A percentile compares a stretch with the other conserved stretches of the same genome.
These are phyloP conservation scores for Porphyrellus cyaneotinctus DNA, from an alignment of 768 basidiomycete species.

Conservation along the genomic window DNA sequence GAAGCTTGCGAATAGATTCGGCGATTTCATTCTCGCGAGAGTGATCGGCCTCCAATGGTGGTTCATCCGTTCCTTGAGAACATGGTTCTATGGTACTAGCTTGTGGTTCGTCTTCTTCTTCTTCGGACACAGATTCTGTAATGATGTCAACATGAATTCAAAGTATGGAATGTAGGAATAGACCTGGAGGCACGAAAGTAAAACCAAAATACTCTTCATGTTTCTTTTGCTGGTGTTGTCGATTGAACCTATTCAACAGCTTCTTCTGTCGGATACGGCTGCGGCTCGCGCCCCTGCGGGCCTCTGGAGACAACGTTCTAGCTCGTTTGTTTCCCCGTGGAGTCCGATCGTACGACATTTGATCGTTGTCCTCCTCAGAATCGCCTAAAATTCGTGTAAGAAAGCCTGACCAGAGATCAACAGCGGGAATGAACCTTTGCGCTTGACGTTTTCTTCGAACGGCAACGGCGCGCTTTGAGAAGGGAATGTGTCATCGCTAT, in stretches of 20 bases:
- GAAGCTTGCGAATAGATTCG: conserved; percentile 64
- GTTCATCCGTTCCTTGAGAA: not conserved
- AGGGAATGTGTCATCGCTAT: conserved; percentile 16
- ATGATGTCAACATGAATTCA: conserved; percentile 3
- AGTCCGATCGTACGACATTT: conserved; percentile 30
- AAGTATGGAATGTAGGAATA: not conserved
- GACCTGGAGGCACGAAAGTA: conserved; percentile 20
- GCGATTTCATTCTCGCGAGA: conserved; percentile 44
- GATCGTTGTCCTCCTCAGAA: conserved; percentile 26
- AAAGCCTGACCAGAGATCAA: not conserved
- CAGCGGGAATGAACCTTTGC: conserved; percentile 41
- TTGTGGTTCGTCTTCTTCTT: conserved; percentile 11
- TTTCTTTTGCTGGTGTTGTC: conserved; percentile 34
- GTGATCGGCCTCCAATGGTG: conserved; percentile 34
- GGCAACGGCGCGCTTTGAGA: conserved; percentile 19
- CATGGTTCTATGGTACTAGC: conserved; percentile 1
- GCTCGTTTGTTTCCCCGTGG: conserved; percentile 40
- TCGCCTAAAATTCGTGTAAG: conserved; percentile 10
- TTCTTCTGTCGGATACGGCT: conserved; percentile 38
- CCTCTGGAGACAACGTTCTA: conserved; percentile 46
- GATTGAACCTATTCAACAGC: conserved; percentile 39
- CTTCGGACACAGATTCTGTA: conserved; percentile 10
- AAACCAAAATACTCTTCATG: conserved; percentile 38
- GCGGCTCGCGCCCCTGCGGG: conserved; percentile 37
- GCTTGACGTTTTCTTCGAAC: conserved; percentile 36